Percentiles rank a stretch among this genome's conserved stretches.
These are phyloP conservation scores for Amylocystis lapponica DNA, from an alignment of 768 basidiomycete genomes.

Conservation along the genomic window DNA sequence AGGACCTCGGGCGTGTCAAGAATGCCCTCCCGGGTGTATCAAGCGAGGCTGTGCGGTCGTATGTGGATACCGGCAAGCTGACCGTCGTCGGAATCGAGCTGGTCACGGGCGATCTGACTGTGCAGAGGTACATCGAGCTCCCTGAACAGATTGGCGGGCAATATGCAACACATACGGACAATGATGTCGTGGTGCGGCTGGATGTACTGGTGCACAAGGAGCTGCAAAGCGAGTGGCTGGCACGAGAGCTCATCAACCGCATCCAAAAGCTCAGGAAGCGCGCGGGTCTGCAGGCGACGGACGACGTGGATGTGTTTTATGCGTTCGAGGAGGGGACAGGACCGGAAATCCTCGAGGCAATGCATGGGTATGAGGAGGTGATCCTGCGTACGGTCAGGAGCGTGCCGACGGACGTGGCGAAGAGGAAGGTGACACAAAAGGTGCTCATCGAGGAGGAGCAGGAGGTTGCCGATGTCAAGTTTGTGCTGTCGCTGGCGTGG, in stretches of 20 bases:
- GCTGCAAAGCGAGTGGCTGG: conserved; percentile 81
- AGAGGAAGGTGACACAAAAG: conserved; percentile 41
- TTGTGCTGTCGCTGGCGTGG: conserved; percentile 62
- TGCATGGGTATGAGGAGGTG: conserved; percentile 59
- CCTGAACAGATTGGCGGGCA: conserved; percentile 38
- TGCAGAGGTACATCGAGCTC: conserved; percentile 87
- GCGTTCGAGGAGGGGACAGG: conserved; percentile 66
- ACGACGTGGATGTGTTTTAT: conserved; percentile 89
- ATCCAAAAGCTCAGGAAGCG: conserved; percentile 95
- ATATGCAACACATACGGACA: conserved; percentile 83
- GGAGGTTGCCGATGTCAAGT: conserved; percentile 76
- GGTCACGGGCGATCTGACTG: conserved; percentile 83
- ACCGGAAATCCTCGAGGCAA: conserved; percentile 56
- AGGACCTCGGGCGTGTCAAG: conserved; percentile 86
- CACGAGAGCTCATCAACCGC: conserved; percentile 86
- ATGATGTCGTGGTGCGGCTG: conserved; percentile 90
- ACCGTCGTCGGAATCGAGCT: conserved; percentile 87
- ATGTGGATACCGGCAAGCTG: conserved; percentile 68
- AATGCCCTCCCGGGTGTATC: conserved; percentile 76
- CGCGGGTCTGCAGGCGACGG: conserved; percentile 90
- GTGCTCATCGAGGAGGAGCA: conserved; percentile 82
- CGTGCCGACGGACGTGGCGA: conserved; percentile 54
- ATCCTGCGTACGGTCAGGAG: conserved; percentile 73
- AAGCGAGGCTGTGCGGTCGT: conserved; percentile 79
- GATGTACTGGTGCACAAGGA: conserved; percentile 87